Evolutionary conservation across 2,329 filamentous ascomycete genomes (phyloP), one percentile per base, ranked within the genome.

Genomic region (Beauveria australis): DNA sequence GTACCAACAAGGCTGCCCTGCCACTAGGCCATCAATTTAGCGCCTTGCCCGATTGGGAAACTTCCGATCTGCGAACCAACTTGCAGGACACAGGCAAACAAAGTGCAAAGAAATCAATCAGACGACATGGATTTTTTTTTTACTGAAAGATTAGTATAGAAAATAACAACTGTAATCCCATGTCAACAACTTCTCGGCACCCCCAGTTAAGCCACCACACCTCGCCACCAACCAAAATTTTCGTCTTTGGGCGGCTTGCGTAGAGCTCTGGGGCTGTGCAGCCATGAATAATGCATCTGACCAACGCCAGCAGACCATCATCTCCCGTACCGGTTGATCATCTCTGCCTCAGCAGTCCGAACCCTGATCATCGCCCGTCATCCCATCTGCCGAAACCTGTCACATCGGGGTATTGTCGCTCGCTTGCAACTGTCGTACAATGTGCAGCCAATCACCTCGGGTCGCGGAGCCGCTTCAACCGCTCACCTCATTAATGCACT

Each of bases 191-290:
- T 48, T 48, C 46, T 37, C 46, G 46, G 14, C 14, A 7, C 19
- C 8, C 19, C 10, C 19, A 12, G 14, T 22, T 28, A n/a, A 19
- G 14, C 19, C 33, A 53, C 19, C 28, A 14, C 7, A 28, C 53
- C 16, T 30, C 44, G 22, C 30, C 54, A 33, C 47, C 33, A 37
- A 37, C 33, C 5, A 16, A 14, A 37, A 16, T 0, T 37, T 12
- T 37, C 33, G 33, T 37, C 47, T 30, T 3, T 18, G 10, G 18
- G 37, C 22, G 43, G 56, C 56, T 59, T 59, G 56, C 56, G 56
- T 59, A 59, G 24, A 43, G 47, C 47, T 44, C 10, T 41, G 58
- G 41, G 51, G 51, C 49, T 53, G 58, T 53, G 58, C 49, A 53
- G 12, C 33, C 33, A 22, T n/a, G 8, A 43, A 7, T 16, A 55